A percentile compares a stretch with the other conserved stretches of the same genome.
Evolutionary conservation across 805 yeast genomes (phyloP).

Genomic region (Priceomyces melissophilus): DNA sequence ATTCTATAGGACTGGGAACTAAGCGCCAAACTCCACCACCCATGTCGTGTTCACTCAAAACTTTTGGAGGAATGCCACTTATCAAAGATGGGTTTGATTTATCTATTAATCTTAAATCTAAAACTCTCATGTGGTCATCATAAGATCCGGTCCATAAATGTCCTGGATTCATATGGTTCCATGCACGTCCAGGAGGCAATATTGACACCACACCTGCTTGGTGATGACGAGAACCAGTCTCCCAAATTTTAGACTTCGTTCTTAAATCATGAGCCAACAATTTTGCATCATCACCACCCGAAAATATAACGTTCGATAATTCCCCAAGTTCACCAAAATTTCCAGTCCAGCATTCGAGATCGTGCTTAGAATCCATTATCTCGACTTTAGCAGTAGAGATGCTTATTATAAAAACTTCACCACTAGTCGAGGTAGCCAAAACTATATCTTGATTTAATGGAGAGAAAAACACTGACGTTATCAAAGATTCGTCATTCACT

Average conservation of each 20-base stretch:
- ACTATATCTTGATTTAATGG: constrained; percentile 37
- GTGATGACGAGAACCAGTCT: constrained; percentile 54
- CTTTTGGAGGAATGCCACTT: constrained; percentile 52
- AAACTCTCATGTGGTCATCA: constrained; percentile 70
- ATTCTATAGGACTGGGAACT: constrained; percentile 50
- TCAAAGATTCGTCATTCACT: constrained; percentile 47
- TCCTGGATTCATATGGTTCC: constrained; percentile 45
- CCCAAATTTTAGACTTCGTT: constrained; percentile 37
- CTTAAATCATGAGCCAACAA: constrained; percentile 70
- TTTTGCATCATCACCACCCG: constrained; percentile 89
- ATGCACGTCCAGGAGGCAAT: constrained; percentile 40
- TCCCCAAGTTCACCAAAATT: constrained; percentile 59
- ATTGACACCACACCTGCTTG: constrained; percentile 91
- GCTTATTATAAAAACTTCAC: constrained; percentile 49
- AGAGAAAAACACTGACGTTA: constrained; percentile 64
- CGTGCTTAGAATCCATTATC: constrained; percentile 46
- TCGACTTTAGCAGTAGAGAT: constrained; percentile 13
- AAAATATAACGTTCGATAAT: constrained; percentile 56
- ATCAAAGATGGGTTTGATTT: constrained; percentile 30
- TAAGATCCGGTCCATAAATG: constrained; percentile 85
- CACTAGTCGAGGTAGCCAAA: constrained; percentile 65
- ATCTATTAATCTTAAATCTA: constrained; percentile 64
- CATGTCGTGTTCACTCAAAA: constrained; percentile 44
- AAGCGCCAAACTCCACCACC: constrained; percentile 98
- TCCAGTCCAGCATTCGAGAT: constrained; percentile 87